phyloP scores from a whole-genome alignment of 2,329 filamentous ascomycete genomes.

The Akanthomyces lecanii region DNA sequence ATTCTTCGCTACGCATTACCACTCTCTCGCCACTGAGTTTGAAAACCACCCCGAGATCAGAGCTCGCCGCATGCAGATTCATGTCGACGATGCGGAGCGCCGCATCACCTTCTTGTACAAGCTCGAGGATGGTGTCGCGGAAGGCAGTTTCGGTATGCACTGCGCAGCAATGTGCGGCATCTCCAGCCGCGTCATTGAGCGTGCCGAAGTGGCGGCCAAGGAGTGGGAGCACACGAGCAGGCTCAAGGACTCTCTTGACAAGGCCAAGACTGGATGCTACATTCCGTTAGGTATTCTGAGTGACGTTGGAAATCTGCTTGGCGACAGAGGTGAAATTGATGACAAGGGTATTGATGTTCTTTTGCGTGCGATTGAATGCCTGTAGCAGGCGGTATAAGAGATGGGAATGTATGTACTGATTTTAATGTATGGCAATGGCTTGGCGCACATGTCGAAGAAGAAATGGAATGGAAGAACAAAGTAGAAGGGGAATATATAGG shows the following conservation, averaged over 20 bases:
- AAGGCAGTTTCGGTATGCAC: constrained; percentile 98
- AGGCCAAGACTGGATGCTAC: constrained; percentile 72
- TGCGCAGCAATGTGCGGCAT: constrained; percentile 98
- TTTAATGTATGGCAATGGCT: neutral
- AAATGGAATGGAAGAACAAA: neutral
- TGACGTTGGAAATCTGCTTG: constrained; percentile 75
- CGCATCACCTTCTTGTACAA: constrained; percentile 97
- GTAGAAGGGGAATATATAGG: neutral
- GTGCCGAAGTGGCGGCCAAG: constrained; percentile 80
- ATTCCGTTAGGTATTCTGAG: constrained; percentile 83
- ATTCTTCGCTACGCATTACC: constrained; percentile 98
- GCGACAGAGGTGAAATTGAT: constrained; percentile 48
- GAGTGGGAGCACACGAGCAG: constrained; percentile 95
- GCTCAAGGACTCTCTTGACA: constrained; percentile 82
- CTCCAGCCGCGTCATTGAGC: constrained; percentile 71
- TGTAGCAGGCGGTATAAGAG: constrained; percentile 35
- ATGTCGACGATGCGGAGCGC: constrained; percentile 78
- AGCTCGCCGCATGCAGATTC: constrained; percentile 87
- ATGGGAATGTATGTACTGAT: neutral
- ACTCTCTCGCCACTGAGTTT: constrained; percentile 89
- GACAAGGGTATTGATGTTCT: constrained; percentile 56
- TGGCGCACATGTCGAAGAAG: constrained; percentile 3
- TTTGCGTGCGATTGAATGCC: constrained; percentile 54
- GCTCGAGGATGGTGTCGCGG: constrained; percentile 86
- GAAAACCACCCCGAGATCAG: constrained; percentile 81